phyloP scores from a whole-genome alignment of 2,329 filamentous ascomycete species.

The Pseudogymnoascus sp. region DNA sequence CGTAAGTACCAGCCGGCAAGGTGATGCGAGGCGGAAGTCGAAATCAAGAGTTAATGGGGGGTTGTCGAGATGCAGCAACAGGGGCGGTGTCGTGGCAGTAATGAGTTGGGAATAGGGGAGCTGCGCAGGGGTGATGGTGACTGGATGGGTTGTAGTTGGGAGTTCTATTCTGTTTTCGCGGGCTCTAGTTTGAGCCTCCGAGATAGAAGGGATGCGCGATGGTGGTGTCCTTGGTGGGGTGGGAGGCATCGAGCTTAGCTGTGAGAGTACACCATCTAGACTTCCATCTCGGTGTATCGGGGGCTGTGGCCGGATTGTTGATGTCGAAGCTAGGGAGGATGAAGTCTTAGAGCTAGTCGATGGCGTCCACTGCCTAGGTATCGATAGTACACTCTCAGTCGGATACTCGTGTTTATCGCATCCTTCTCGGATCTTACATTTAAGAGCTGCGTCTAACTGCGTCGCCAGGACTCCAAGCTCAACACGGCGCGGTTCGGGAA shows the following conservation, averaged over 20 bases:
- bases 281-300: neutral
- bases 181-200: neutral
- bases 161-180: neutral
- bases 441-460: constrained; percentile 14
- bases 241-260: constrained; percentile 9
- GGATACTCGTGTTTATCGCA: neutral
- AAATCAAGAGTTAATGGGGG: constrained; percentile 12
- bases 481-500: constrained; percentile 10
- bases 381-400: neutral
- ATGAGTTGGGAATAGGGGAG: constrained; percentile 15
- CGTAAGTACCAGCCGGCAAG: constrained; percentile 13
- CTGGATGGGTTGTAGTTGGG: neutral
- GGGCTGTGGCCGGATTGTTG: constrained; percentile 12
- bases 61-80: constrained; percentile 12
- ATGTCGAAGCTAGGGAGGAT: constrained; percentile 12
- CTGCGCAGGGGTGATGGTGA: neutral
- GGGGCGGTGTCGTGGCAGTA: constrained; percentile 10
- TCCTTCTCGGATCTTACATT: constrained; percentile 10
- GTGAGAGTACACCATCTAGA: neutral
- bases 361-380: constrained; percentile 9
- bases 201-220: neutral
- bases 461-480: constrained; percentile 12
- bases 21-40: constrained; percentile 14
- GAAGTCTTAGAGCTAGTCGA: neutral
- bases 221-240: constrained; percentile 15